phyloP scores from a whole-genome alignment of 495 filamentous ascomycete genomes.

The Penicillium pancosmium region DNA sequence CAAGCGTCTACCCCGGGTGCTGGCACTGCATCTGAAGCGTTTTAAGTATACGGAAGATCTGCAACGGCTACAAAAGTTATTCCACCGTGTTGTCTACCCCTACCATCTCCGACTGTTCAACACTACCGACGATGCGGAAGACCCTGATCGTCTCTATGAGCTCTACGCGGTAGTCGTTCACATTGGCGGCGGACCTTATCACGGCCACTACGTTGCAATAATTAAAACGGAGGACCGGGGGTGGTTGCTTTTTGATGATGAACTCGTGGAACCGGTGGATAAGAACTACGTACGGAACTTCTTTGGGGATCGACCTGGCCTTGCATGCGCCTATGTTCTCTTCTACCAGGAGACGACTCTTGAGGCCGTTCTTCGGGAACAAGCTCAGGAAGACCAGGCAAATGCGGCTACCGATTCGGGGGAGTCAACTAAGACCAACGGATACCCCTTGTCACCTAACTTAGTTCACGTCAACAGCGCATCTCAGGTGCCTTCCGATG shows the following conservation, averaged over 20 bases:
- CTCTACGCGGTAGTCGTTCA: constrained; percentile 98
- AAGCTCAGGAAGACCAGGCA: constrained; percentile 75
- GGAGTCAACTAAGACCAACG: constrained; percentile 56
- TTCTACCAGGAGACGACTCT: constrained; percentile 97
- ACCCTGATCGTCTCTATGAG: constrained; percentile 93
- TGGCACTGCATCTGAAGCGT: constrained; percentile 90
- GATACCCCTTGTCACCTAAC: constrained; percentile 26
- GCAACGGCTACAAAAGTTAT: constrained; percentile 90
- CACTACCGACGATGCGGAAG: constrained; percentile 94
- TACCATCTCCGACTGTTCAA: constrained; percentile 97
- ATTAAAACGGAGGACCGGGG: constrained; percentile 97
- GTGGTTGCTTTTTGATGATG: constrained; percentile 96
- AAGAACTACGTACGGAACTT: constrained; percentile 97
- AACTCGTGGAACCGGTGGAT: constrained; percentile 97
- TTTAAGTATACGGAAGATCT: constrained; percentile 98
- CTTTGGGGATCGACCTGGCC: constrained; percentile 88
- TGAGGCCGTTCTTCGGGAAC: constrained; percentile 82
- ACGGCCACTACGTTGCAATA: constrained; percentile 95
- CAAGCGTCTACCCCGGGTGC: constrained; percentile 86
- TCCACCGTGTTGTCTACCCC: constrained; percentile 95
- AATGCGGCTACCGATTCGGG: constrained; percentile 50
- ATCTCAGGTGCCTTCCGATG: constrained; percentile 42
- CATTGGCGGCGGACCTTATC: constrained; percentile 96
- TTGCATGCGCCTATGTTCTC: constrained; percentile 94
- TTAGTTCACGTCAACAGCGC: constrained; percentile 48